These are phyloP conservation scores for Eurotiales sp. DNA, from an alignment of 2,329 filamentous ascomycete genomes.

Conservation along the genomic window DNA sequence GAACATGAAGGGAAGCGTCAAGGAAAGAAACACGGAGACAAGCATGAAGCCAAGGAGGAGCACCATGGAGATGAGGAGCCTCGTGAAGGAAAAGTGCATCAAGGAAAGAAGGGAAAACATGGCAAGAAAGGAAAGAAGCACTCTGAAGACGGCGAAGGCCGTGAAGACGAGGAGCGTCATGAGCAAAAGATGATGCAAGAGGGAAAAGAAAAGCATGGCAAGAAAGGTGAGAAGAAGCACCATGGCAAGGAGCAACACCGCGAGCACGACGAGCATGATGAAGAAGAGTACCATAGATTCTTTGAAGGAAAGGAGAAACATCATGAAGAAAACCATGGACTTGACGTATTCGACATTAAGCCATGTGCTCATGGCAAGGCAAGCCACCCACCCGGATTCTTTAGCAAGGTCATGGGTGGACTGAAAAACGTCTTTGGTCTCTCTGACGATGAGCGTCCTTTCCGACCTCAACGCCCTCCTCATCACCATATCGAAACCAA, in stretches of 20 bases:
- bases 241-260: not conserved
- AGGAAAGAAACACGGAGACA: too few species aligned
- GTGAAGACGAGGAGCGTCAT: not conserved
- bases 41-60: too few species aligned
- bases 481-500: constrained; percentile 51
- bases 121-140: not conserved
- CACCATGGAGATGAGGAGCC: not conserved
- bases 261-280: not conserved
- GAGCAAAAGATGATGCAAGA: not conserved
- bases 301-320: too few species aligned
- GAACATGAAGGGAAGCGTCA: not conserved
- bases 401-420: constrained; percentile 4
- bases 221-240: not conserved
- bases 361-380: not conserved
- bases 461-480: not conserved
- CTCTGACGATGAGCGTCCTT: not conserved
- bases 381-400: not conserved
- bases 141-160: not conserved
- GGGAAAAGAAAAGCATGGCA: too few species aligned
- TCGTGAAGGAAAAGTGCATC: not conserved
- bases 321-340: not conserved
- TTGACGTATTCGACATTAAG: not conserved
- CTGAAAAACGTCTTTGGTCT: constrained; percentile 7
- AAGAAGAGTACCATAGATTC: not conserved
- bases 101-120: too few species aligned